Percentiles rank a stretch among this genome's conserved stretches.
These are phyloP conservation scores for Tolypocladium endophyticum DNA, from an alignment of 2,329 filamentous ascomycete species.

Conservation along the genomic window DNA sequence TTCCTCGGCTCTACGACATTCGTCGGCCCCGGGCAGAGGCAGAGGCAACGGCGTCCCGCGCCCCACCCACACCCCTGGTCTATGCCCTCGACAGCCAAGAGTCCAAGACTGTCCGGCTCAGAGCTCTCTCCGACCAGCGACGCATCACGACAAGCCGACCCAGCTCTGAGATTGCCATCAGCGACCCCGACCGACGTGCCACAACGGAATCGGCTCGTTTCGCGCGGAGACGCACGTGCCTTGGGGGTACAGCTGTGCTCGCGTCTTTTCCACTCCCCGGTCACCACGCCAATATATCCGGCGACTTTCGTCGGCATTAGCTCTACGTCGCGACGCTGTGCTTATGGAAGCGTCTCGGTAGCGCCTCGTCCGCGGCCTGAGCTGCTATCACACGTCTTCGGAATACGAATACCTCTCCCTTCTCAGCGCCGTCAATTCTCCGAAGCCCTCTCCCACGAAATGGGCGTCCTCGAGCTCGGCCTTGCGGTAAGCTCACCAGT, in stretches of 20 bases:
- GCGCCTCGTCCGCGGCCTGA: background rate
- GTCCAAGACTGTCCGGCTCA: background rate
- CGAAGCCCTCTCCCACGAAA: background rate
- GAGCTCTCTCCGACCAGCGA: background rate
- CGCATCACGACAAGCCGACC: background rate
- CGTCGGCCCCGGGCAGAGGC: background rate
- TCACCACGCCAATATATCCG: too few relatives aligned
- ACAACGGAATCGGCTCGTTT: background rate
- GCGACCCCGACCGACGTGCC: background rate
- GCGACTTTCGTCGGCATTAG: background rate
- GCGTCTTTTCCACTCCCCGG: background rate
- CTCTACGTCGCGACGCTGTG: background rate
- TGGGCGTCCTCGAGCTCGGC: constrained; percentile 5
- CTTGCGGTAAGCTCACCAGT: constrained; percentile 1
- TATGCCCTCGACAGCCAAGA: background rate
- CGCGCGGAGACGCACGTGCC: background rate
- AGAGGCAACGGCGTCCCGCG: background rate
- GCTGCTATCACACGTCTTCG: background rate
- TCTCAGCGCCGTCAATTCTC: background rate
- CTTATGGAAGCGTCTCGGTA: background rate
- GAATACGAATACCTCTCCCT: background rate
- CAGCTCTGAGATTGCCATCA: background rate
- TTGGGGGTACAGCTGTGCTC: background rate
- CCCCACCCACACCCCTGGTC: background rate
- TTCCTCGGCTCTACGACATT: background rate